These are phyloP conservation scores for Alternaria ethzedia DNA, from an alignment of 2,329 filamentous ascomycete species.

Conservation along the genomic window DNA sequence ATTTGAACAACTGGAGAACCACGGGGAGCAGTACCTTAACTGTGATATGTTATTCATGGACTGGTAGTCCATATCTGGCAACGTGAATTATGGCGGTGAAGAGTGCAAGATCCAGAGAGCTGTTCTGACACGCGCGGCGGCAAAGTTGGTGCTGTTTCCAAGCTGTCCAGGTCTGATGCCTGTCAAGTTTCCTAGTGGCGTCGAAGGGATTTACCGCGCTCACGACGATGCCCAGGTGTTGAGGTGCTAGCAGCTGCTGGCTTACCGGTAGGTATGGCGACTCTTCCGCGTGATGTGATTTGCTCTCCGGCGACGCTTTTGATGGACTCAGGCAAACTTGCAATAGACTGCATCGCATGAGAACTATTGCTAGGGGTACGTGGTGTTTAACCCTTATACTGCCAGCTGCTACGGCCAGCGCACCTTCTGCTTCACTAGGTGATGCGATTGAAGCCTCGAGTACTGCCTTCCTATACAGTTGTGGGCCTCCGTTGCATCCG, in stretches of 20 bases:
- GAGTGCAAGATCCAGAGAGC: not conserved
- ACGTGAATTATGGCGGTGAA: not conserved
- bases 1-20: not conserved
- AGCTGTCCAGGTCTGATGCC: not conserved
- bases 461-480: not conserved
- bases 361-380: not conserved
- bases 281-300: constrained; percentile 20
- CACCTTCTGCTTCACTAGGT: not conserved
- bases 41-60: not conserved
- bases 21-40: not conserved
- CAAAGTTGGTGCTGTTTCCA: constrained; percentile 1
- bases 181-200: not conserved
- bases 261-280: constrained; percentile 21
- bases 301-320: not conserved
- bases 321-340: not conserved
- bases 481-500: not conserved
- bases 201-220: not conserved
- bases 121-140: constrained; percentile 2
- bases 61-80: not conserved
- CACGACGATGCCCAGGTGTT: not conserved
- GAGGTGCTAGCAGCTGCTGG: not conserved
- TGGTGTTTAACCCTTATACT: not conserved
- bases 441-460: not conserved
- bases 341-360: not conserved
- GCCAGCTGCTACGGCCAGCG: not conserved